These are phyloP conservation scores for Microdochium trichocladiopsis DNA, from an alignment of 2,329 filamentous ascomycete species.

Conservation along the genomic window DNA sequence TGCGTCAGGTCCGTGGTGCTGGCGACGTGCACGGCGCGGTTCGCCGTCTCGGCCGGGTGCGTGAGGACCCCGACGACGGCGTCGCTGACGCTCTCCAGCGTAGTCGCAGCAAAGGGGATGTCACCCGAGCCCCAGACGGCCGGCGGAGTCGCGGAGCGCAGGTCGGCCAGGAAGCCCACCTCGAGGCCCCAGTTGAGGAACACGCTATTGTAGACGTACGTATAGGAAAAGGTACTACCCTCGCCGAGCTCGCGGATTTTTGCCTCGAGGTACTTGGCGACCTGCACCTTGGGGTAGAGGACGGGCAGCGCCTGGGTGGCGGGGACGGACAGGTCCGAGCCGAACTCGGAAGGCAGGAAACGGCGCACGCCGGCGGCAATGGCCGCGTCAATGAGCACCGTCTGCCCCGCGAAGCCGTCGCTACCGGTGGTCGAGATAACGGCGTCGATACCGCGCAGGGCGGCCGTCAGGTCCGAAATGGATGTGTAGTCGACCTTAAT, in stretches of 20 bases:
- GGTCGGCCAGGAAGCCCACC: conserved; percentile 8
- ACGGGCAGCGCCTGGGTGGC: conserved; percentile 8
- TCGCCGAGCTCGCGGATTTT: conserved; percentile 5
- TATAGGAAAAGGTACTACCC: conserved; percentile 14
- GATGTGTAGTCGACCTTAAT: conserved; percentile 37
- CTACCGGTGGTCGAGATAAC: conserved; percentile 39
- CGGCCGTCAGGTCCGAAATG: conserved; percentile 35
- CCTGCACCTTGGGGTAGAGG: conserved; percentile 10
- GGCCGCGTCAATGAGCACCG: conserved; percentile 48
- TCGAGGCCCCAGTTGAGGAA: conserved; percentile 17
- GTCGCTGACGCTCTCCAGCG: conserved; percentile 35
- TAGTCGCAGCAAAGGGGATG: conserved; percentile 34
- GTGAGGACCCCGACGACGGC: conserved; percentile 39
- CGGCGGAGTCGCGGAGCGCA: conserved; percentile 5
- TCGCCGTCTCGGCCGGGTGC: conserved; percentile 37
- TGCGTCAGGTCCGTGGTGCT: conserved; percentile 38
- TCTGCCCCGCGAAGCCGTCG: conserved; percentile 29
- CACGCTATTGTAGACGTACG: conserved; percentile 30
- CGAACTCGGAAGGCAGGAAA: conserved; percentile 55
- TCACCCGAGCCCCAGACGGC: conserved; percentile 44
- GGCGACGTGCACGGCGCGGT: conserved; percentile 44
- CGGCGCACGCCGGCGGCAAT: conserved; percentile 52
- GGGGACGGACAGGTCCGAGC: conserved; percentile 21
- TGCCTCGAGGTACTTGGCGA: conserved; percentile 10
- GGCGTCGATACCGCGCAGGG: conserved; percentile 49